phyloP scores from a whole-genome alignment of 306 rosid species.

The Ziziphus jujuba region DNA sequence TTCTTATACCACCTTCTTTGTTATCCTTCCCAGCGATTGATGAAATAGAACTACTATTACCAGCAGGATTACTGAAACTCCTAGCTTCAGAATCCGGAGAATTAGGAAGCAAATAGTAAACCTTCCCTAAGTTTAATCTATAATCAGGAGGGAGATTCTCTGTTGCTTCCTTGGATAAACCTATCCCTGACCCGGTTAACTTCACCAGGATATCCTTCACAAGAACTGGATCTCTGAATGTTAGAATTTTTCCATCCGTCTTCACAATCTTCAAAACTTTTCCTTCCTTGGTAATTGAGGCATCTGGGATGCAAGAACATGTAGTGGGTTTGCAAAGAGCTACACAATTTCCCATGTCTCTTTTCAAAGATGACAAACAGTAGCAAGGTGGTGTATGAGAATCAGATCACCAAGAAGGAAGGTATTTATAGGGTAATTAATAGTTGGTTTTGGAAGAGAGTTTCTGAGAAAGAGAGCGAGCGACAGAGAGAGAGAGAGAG shows the following conservation, averaged over 20 bases:
- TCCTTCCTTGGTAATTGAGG: constrained; percentile 15
- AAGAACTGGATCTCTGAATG: constrained; percentile 39
- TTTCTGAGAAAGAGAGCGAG: background rate
- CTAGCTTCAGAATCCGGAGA: constrained; percentile 9
- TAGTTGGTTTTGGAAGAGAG: too few species aligned
- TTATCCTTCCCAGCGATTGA: background rate
- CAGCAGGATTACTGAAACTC: background rate
- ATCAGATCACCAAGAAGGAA: too few species aligned
- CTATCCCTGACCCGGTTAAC: constrained; percentile 32
- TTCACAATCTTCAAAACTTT: constrained; percentile 46
- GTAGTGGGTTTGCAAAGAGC: constrained; percentile 29
- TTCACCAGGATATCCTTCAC: constrained; percentile 52
- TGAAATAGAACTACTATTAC: constrained; percentile 12
- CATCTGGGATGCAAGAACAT: constrained; percentile 14
- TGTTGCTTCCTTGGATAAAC: constrained; percentile 43
- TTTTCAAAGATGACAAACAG: background rate
- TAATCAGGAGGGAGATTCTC: constrained; percentile 41
- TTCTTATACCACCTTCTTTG: constrained; percentile 31
- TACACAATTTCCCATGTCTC: constrained; percentile 62
- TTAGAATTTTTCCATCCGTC: constrained; percentile 55
- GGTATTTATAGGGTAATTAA: too few species aligned
- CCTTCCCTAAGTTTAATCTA: constrained; percentile 52
- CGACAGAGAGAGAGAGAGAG: too few species aligned
- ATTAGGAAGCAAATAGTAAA: constrained; percentile 55
- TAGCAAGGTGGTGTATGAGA: background rate